Base-by-base conservation (phyloP, 768 basidiomycete species). In the Hypsizygus marmoreus region DNA sequence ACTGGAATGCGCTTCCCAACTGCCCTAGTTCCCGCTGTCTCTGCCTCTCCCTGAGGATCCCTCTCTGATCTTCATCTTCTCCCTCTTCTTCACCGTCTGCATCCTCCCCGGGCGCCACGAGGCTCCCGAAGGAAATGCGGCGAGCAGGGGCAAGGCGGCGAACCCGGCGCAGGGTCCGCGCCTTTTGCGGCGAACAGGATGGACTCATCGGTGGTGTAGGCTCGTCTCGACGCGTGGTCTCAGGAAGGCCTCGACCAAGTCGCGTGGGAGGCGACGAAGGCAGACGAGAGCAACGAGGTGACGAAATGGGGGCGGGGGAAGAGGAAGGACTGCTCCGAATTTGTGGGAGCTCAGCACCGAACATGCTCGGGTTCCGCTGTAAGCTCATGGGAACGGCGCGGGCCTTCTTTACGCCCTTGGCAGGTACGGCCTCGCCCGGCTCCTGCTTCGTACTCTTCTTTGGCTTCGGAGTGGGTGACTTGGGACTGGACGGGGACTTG, bases 1-100 rank as follows among this genome's bases (percentile, higher is more conserved):
- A 65, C 54, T 86, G 82, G 62, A 91, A 88, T 20, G 88, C 88
- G 57, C 86, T 89, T 22, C 78, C 88, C 39, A 91, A 63, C 45
- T 69, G 68, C 34, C 62, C 49, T 32, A 52, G 34, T 28, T 51
- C 54, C 22, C 54, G 45, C 40, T 52, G 52, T 24, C 47, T 53
- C 39, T 30, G 35, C 1, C 42, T 44, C 17, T 47, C 50, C 10
- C 49, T 38, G 39, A 19, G 47, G 20, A 31, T 14, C 7, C 44
- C 45, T 24, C 67, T 67, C 12, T 61, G 60, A 4, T 61, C 65
- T 29, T 65, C 62, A n/a, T 62, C 61, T 20, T 69, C 64, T 45
- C 64, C 64, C 41, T 68, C 61, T 25, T 55, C 52, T 50, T 62
- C 63, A 4, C 53, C 67, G 51, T 72, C 66, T 14, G 67, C 59